Percentiles rank a stretch among this genome's conserved stretches.
These are phyloP conservation scores for Clonostachys rosea DNA, from an alignment of 2,329 filamentous ascomycete species.

Conservation along the genomic window DNA sequence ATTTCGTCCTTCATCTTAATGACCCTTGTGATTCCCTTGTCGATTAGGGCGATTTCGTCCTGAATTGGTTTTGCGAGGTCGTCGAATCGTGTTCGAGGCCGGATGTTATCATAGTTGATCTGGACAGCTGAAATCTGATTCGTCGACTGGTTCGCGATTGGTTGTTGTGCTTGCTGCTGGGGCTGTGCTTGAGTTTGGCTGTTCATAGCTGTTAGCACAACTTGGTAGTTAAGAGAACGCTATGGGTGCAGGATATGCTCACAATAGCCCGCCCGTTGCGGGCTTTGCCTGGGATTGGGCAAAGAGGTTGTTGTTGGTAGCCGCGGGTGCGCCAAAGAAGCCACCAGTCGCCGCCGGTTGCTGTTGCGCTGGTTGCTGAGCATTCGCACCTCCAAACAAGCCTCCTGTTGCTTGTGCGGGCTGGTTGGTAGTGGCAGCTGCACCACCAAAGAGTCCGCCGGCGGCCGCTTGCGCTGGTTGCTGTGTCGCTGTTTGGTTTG, in stretches of 20 bases:
- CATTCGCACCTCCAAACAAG: constrained; percentile 5
- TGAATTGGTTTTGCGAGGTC: constrained; percentile 82
- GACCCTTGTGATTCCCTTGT: constrained; percentile 75
- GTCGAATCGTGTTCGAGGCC: constrained; percentile 86
- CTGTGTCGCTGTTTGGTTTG: constrained; percentile 7
- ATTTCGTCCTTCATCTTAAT: constrained; percentile 76
- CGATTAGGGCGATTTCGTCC: constrained; percentile 70
- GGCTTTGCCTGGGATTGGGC: constrained; percentile 26
- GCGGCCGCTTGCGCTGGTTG: constrained; percentile 11
- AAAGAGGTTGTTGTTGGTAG: constrained; percentile 8
- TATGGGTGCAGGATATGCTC: constrained; percentile 5
- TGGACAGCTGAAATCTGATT: constrained; percentile 64
- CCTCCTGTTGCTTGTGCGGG: constrained; percentile 8
- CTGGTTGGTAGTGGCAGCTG: constrained; percentile 7
- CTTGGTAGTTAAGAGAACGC: neutral
- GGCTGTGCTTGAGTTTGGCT: constrained; percentile 11
- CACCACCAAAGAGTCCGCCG: constrained; percentile 7
- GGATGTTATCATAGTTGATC: constrained; percentile 73
- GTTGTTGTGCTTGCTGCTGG: constrained; percentile 2
- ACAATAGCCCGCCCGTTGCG: constrained; percentile 21
- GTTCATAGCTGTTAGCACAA: constrained; percentile 7
- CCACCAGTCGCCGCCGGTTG: constrained; percentile 10
- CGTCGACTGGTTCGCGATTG: constrained; percentile 9
- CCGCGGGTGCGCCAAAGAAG: constrained; percentile 2
- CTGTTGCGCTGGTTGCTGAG: constrained; percentile 12